These are phyloP conservation scores for Secale cereale DNA, from an alignment of 176 grass and related monocot genomes.

Conservation along the genomic window DNA sequence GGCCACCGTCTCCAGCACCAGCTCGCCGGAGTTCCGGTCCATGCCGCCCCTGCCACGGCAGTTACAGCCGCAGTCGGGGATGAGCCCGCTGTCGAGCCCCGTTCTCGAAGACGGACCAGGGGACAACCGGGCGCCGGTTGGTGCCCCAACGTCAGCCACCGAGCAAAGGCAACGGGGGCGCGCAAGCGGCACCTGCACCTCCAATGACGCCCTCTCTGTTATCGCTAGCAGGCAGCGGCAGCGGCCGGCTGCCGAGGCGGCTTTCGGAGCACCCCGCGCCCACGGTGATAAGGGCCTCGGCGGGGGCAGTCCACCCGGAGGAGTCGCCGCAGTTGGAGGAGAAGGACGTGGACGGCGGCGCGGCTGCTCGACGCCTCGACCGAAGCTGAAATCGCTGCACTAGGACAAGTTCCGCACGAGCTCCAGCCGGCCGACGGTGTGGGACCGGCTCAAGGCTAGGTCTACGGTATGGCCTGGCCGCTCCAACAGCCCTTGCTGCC, in stretches of 20 bases:
- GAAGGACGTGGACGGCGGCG: constrained; percentile 24
- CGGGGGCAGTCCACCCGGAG: constrained; percentile 23
- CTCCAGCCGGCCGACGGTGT: constrained; percentile 67
- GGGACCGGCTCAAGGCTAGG: constrained; percentile 74
- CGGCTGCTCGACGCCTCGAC: not conserved
- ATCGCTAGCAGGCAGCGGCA: constrained; percentile 38
- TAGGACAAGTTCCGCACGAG: constrained; percentile 73
- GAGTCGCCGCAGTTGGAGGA: constrained; percentile 23
- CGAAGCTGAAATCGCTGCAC: constrained; percentile 65
- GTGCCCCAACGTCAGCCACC: not conserved
- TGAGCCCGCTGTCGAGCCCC: no score
- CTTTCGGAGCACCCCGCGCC: constrained; percentile 8
- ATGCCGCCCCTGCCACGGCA: no score
- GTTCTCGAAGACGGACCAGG: constrained; percentile 17
- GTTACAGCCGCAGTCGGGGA: no score
- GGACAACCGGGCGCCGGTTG: constrained; percentile 34
- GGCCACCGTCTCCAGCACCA: no score
- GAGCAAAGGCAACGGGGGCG: not conserved
- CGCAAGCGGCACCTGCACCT: not conserved
- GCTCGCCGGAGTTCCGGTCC: no score
- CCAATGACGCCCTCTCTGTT: constrained; percentile 35
- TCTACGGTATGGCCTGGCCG: no score
- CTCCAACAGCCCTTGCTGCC: no score
- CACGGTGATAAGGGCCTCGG: constrained; percentile 51
- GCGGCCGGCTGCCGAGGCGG: constrained; percentile 40